Evolutionary conservation across 495 filamentous ascomycete genomes (phyloP), one percentile per base, ranked within the genome.

Genomic region (Hypoxylon lenormandii): DNA sequence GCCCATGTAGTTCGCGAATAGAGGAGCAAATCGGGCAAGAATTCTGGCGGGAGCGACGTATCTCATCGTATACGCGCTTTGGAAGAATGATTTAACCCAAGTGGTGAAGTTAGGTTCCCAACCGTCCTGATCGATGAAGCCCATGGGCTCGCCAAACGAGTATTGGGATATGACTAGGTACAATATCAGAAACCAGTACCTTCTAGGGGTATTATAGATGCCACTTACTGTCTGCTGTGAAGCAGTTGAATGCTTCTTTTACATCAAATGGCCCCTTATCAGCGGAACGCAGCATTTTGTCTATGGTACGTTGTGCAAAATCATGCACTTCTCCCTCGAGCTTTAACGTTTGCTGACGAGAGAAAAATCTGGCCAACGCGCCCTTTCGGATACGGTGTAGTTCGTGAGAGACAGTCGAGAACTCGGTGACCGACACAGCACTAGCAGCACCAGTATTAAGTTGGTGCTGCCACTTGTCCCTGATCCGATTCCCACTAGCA

Each of bases 271-370:
- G 50, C 2, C 30, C 54, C 21, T 57, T 69, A 18, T 58, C 60
- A 0, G 76, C 74, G 16, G 65, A 64, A 5, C 69, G 74, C 15
- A 77, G 59, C n/a, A 86, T 70, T 5, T 70, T 67, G 2, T 30
- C 40, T 13, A 79, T 66, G 0, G 87, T 70, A 23, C 78, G 73
- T n/a, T 80, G 72, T 0, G 85, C 72, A 11, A 80, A 76, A 0
- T 79, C 76, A 19, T 81, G 71, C 4, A 89, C 80, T 4, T 80
- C 64, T 2, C 81, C 81, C 37, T 84, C 79, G 0, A 87, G 60
- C 10, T 64, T 66, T 0, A 54, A 36, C 11, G 87, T 74, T 18
- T 79, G 78, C 12, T 66, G 68, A 33, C 81, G 87, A 8, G 84
- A 87, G 65, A 83, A 83, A 60, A 79, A 81, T 7, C 74, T 76